Percentiles rank a stretch among this genome's conserved stretches.
Evolutionary conservation across 2,329 filamentous ascomycete genomes (phyloP).

Genomic region (Endothia cerciana): DNA sequence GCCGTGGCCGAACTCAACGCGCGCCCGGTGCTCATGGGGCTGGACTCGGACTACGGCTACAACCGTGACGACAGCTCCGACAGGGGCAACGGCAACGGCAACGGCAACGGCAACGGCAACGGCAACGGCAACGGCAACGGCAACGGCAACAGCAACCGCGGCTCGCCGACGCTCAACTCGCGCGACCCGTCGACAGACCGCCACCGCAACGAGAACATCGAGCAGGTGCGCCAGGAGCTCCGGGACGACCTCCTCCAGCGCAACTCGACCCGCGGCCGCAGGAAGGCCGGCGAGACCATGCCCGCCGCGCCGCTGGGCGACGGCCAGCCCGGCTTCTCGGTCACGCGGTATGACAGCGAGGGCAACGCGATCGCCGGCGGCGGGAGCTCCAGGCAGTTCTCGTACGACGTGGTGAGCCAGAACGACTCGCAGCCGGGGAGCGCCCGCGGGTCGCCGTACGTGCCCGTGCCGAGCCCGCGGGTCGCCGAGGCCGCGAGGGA

Average conservation of each 20-base stretch:
- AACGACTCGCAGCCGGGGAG: slow-evolving; percentile 13
- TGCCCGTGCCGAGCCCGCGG: slow-evolving; percentile 16
- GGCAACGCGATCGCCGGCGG: slow-evolving; percentile 8
- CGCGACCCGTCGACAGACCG: slow-evolving; percentile 20
- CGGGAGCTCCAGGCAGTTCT: slow-evolving; percentile 14
- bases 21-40: slow-evolving; percentile 16
- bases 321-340: slow-evolving; percentile 19
- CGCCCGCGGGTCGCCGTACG: slow-evolving; percentile 7
- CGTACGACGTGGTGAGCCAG: slow-evolving; percentile 24
- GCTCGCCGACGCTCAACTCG: slow-evolving; percentile 25
- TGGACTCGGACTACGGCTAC: slow-evolving; percentile 22
- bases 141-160: slow-evolving; percentile 5
- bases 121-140: background rate
- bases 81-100: background rate
- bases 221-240: slow-evolving; percentile 24
- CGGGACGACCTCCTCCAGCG: slow-evolving; percentile 22
- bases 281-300: slow-evolving; percentile 25
- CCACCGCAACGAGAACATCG: slow-evolving; percentile 21
- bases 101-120: slow-evolving; percentile 18
- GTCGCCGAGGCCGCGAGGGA: slow-evolving; percentile 23
- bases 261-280: slow-evolving; percentile 23
- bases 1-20: slow-evolving; percentile 37
- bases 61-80: slow-evolving; percentile 16
- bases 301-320: slow-evolving; percentile 14
- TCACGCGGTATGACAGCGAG: slow-evolving; percentile 23